A percentile compares a stretch with the other conserved stretches of the same genome.
Conservation (phyloP, 2,329 filamentous ascomycete genomes). For the Neurospora sp. region DNA sequence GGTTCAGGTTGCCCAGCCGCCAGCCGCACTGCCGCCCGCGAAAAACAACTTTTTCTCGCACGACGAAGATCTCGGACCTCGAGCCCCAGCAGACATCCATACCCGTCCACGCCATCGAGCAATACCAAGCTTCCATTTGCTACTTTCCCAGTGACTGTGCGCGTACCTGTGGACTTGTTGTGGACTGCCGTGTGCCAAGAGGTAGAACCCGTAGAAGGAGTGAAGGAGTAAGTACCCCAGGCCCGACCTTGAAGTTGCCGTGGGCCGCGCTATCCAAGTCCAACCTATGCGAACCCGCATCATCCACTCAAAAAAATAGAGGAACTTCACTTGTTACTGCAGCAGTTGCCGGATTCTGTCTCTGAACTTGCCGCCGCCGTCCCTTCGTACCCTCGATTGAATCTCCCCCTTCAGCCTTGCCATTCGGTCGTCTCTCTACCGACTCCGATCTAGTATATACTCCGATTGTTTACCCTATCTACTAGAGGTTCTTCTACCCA, state of each 20-base stretch:
- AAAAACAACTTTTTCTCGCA: neutral
- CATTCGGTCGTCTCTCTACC: neutral
- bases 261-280: neutral
- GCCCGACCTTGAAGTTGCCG: neutral
- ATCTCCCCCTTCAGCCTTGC: neutral
- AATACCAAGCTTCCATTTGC: neutral
- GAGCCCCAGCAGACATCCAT: neutral
- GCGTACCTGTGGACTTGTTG: neutral
- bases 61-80: neutral
- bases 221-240: neutral
- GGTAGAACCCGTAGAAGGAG: neutral
- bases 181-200: neutral
- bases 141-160: neutral
- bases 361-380: neutral
- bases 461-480: neutral
- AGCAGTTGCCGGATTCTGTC: neutral
- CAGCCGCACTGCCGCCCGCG: neutral
- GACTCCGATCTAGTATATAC: neutral
- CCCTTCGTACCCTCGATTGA: neutral
- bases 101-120: neutral
- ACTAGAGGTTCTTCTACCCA: conserved; percentile 4
- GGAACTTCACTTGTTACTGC: neutral
- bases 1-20: neutral
- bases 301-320: neutral
- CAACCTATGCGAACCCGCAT: neutral